A percentile compares a stretch with the other conserved stretches of the same genome.
Evolutionary conservation across 495 filamentous ascomycete species (phyloP).

Genomic region (Penicillium crystallinum): DNA sequence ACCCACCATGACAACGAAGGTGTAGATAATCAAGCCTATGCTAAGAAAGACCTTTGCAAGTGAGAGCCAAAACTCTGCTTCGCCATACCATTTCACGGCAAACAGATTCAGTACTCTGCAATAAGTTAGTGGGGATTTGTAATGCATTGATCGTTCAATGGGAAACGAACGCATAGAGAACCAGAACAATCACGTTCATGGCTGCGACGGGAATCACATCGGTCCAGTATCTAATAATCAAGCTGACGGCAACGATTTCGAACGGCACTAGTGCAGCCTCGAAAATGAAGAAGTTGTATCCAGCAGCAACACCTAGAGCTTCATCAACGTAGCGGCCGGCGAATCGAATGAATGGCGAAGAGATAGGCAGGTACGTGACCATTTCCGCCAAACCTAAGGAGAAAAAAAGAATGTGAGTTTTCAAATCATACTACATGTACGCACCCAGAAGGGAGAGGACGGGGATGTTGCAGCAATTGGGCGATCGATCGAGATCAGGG

Average conservation of each 20-base stretch:
- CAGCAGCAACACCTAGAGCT: conserved; percentile 51
- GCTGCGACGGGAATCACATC: conserved; percentile 38
- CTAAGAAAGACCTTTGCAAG: conserved; percentile 67
- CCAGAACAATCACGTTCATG: conserved; percentile 39
- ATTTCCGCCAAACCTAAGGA: conserved; percentile 74
- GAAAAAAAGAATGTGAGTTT: conserved; percentile 11
- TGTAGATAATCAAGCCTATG: conserved; percentile 62
- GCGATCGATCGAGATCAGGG: not conserved
- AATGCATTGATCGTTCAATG: not conserved
- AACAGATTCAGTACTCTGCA: conserved; percentile 48
- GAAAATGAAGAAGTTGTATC: conserved; percentile 72
- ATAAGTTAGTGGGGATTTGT: not conserved
- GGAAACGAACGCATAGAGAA: conserved; percentile 45
- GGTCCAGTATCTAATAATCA: conserved; percentile 47
- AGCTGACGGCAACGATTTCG: conserved; percentile 40
- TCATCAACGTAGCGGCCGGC: conserved; percentile 76
- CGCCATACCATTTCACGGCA: conserved; percentile 72
- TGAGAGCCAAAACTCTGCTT: conserved; percentile 69
- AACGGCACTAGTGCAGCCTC: conserved; percentile 42
- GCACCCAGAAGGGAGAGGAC: conserved; percentile 1
- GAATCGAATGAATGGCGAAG: conserved; percentile 77
- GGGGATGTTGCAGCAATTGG: not conserved
- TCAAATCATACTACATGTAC: conserved; percentile 7
- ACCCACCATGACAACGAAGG: conserved; percentile 69
- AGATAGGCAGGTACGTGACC: conserved; percentile 77